Conservation (phyloP, 495 filamentous ascomycete species). For the Aspergillus leporis region DNA sequence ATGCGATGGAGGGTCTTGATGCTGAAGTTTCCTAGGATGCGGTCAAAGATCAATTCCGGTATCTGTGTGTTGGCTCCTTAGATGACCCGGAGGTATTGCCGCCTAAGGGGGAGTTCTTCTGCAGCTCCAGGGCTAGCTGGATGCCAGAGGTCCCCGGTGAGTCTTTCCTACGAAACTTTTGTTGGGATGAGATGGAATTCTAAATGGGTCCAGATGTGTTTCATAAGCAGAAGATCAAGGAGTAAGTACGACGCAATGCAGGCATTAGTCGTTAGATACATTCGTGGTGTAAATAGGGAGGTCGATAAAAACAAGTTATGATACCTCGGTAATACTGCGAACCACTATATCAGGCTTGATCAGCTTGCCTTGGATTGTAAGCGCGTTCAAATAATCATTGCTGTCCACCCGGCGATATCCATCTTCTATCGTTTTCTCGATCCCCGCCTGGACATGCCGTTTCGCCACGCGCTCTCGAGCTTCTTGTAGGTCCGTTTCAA, state of each 20-base stretch:
- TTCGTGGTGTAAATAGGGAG: neutral
- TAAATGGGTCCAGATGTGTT: constrained; percentile 48
- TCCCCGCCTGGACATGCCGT: constrained; percentile 39
- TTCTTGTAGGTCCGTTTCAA: constrained; percentile 36
- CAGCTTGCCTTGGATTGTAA: constrained; percentile 28
- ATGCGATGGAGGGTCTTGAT: too few species aligned
- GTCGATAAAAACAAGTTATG: neutral
- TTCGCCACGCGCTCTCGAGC: constrained; percentile 36
- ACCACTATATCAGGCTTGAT: constrained; percentile 32
- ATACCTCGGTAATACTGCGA: constrained; percentile 21
- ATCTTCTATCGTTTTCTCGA: constrained; percentile 41
- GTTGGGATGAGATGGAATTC: neutral
- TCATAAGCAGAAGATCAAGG: constrained; percentile 59
- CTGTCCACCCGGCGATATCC: constrained; percentile 39
- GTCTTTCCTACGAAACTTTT: constrained; percentile 19
- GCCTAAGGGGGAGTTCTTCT: constrained; percentile 73
- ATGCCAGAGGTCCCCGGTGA: constrained; percentile 62
- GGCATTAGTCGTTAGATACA: neutral
- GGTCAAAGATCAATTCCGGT: constrained; percentile 58
- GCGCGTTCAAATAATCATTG: constrained; percentile 45
- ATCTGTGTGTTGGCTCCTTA: constrained; percentile 64
- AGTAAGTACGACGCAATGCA: constrained; percentile 31
- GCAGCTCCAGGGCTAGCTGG: constrained; percentile 56
- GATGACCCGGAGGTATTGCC: constrained; percentile 60
- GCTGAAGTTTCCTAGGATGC: constrained; percentile 39